Base-by-base conservation (phyloP, 129 eudicot genomes). In the Sambucus nigra region DNA sequence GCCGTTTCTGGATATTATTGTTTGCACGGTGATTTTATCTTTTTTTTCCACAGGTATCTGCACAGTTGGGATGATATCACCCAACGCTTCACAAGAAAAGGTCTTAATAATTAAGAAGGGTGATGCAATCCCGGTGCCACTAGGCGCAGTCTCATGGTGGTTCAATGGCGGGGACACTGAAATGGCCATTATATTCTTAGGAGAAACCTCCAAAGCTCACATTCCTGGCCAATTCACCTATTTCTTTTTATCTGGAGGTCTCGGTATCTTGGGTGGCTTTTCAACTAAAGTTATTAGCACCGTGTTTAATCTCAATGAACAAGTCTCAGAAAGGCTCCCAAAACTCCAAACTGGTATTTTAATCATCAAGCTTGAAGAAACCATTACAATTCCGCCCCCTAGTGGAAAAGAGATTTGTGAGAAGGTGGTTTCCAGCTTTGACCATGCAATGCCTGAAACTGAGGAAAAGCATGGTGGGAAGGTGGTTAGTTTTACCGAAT, bases 131-230 rank as follows among this genome's bases (percentile, higher is more conserved):
- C 80, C 86, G 10, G 44, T 83, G 24, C 61, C 71, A 18, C 17
- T 51, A 7, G 84, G 83, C 3, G 48, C 22, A 0, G 62, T 71
- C 15, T 75, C 93, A 6, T 83, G 93, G 93, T 83, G 86, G 83
- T 83, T 60, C 63, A 83, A 83, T 40, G 57, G 60, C 2, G 86
- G 72, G 15, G 76, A 78, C 61, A 50, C 68, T 0, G 86, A 78
- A 4, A 13, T 45, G 5, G 25, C 15, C 46, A 32, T 75, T 0
- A 31, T 75, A 24, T 83, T 83, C 77, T 32, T 78, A 14, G 86
- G 93, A 19, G 80, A 72, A 53, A 74, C 70, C 21, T 59, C 54
- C 31, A 67, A 65, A 25, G 69, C 70, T 16, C 51, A 60, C 47
- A 56, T 41, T 13, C 73, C 83, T 3, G 86, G 93, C 20, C 55